Evolutionary conservation across 345 rosid species (phyloP), one percentile per base, ranked within the genome.

Genomic region (Acer campestre): DNA sequence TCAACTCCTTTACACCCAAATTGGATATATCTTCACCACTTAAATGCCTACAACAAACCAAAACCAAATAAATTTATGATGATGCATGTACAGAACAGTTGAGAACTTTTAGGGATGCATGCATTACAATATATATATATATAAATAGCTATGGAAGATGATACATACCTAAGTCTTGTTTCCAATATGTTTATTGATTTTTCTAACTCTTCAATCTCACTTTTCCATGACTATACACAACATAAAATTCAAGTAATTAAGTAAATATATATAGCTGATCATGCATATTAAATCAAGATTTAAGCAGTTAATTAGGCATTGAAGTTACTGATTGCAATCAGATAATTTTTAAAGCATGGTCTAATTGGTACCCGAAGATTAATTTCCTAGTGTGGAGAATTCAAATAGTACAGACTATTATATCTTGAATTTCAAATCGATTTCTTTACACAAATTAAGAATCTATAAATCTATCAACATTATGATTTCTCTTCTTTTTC

Each of bases 1-100:
- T 88, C 75, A 90, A 64, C 58, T 88, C 94, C 67, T 80, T 88
- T 82, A 86, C 53, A 53, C 78, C 79, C 84, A 90, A 46, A 48
- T 18, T 59, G 7, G 80, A 74, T 61, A 90, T 71, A 67, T 86
- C 91, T 81, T 90, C 90, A 48, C 92, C 94, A 62, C 61, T 13
- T 22, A 84, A 67, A 70, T 90, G 87, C 84, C 94, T 90, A 11
- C 38, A 70, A 12, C 2, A 29, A 35, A 35, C 38, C 38, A 35
- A 62, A n/a, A 25, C 4, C 2, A 25, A n/a, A 38, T 14, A 12
- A 4, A 18, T 3, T 1, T 17, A 4, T 10, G 35, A 38, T 11
- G 8, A 71, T 11, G 61, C 38, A 25, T 51, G 61, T 35, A 9
- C 10, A 46, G 10, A n/a, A 23, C 31, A 71, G 40, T 20, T 10